Evolutionary conservation across 768 basidiomycete species (phyloP), one percentile per base, ranked within the genome.

Genomic region (Hygrocybe coccinea): DNA sequence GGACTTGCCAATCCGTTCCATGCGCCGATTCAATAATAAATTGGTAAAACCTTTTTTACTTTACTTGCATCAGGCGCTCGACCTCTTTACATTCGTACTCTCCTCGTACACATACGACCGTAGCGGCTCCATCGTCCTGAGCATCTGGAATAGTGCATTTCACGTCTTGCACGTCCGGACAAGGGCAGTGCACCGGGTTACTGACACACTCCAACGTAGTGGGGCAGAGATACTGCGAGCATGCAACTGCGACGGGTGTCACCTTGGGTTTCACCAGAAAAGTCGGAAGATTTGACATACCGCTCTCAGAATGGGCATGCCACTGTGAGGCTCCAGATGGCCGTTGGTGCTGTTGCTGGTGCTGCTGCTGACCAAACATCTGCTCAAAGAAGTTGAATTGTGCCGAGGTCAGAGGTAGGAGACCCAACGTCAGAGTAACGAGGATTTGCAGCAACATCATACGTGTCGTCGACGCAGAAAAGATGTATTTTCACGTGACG

Each of bases 351-450:
- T 85, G 83, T 17, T 81, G 78, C 22, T 85, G 81, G 11, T 85
- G 83, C 9, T 79, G 78, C 37, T 81, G 80, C 21, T 79, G 75
- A 39, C 82, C 81, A 62, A 89, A 91, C 81, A 90, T 84, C 39
- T 85, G 82, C 58, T 86, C 83, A 63, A 91, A 91, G 69, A 89
- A 87, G 45, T 82, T 77, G 67, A 90, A 91, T 62, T 91, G 87
- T n/a, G 83, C 85, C 14, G 73, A 70, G 33, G 68, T 79, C 43
- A 74, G 45, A 21, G 73, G 69, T 14, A 70, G 59, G 17, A 76
- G 51, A 49, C 38, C 55, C 22, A 56, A 3, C 2, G 38, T 36
- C 45, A 53, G 41, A 48, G 38, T 36, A 15, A 58, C 15, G 29
- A 59, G 33, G 43, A 59, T 39, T 8, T 50, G 41, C 33, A 34